A percentile compares a stretch with the other conserved stretches of the same genome.
Conservation (phyloP, 75 land plant species). For the Picea sitchensis region DNA sequence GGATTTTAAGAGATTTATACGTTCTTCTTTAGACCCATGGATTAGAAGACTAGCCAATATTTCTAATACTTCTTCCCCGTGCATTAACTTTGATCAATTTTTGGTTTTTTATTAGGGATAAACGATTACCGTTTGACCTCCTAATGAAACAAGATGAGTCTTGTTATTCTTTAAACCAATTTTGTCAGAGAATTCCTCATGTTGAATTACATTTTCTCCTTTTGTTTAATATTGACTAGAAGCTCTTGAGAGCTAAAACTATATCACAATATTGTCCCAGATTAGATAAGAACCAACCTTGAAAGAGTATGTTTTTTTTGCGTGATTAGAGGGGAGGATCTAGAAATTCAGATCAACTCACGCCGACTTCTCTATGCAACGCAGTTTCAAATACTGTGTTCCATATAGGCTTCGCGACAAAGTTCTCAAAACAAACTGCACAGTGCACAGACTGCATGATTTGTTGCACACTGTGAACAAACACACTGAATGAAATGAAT, state of each 20-base stretch:
- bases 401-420: too few relatives aligned
- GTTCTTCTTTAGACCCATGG: neutral
- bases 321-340: slow-evolving; percentile 51
- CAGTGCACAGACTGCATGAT: slow-evolving; percentile 27
- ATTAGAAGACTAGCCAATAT: slow-evolving; percentile 1
- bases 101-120: neutral
- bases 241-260: slow-evolving; percentile 22
- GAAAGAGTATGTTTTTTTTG: slow-evolving; percentile 40
- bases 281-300: slow-evolving; percentile 45
- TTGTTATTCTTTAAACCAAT: slow-evolving; percentile 40
- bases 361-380: too few relatives aligned
- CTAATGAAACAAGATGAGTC: slow-evolving; percentile 18
- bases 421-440: too few relatives aligned
- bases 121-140: neutral
- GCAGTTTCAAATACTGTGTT: too few relatives aligned
- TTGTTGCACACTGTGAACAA: too few relatives aligned
- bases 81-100: neutral
- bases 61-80: neutral
- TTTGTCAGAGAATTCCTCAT: neutral
- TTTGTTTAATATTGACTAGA: slow-evolving; percentile 12
- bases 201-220: neutral
- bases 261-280: slow-evolving; percentile 23
- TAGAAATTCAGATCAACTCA: neutral
- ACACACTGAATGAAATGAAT: slow-evolving; percentile 22
- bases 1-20: slow-evolving; percentile 3